These are phyloP conservation scores for Steccherinum ochraceum DNA, from an alignment of 768 basidiomycete species.

Conservation along the genomic window DNA sequence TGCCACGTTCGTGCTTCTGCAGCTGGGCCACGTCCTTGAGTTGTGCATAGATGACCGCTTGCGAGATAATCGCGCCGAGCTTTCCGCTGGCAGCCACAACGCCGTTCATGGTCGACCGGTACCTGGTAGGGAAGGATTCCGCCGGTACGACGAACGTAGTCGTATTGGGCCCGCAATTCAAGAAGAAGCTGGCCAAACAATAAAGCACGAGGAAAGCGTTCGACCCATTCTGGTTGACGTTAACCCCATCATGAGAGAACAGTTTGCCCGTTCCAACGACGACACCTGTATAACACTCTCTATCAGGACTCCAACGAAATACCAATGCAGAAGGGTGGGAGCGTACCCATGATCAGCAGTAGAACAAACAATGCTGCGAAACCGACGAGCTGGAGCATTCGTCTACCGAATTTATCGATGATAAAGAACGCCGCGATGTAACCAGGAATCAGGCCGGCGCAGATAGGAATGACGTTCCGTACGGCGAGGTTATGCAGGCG, in stretches of 20 bases:
- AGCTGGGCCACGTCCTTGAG: not conserved
- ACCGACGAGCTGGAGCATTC: conserved; percentile 76
- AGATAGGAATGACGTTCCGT: conserved; percentile 72
- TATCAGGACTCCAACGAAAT: not conserved
- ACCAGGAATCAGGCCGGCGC: conserved; percentile 77
- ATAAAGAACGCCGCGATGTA: conserved; percentile 62
- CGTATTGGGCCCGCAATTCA: conserved; percentile 80
- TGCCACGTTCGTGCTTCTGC: not conserved
- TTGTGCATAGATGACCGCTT: conserved; percentile 38
- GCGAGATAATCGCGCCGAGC: conserved; percentile 74
- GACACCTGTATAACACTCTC: not conserved
- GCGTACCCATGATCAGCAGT: conserved; percentile 64
- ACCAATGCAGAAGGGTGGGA: not conserved
- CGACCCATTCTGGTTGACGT: conserved; percentile 13
- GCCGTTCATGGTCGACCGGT: conserved; percentile 80
- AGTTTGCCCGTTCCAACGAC: not conserved
- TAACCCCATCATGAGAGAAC: not conserved
- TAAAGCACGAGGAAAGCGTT: conserved; percentile 78
- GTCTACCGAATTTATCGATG: conserved; percentile 77
- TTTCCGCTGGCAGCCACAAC: conserved; percentile 82
- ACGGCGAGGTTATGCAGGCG: conserved; percentile 45
- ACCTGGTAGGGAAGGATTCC: conserved; percentile 84
- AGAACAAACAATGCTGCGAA: conserved; percentile 61
- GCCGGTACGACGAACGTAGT: conserved; percentile 81
- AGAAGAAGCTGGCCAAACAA: conserved; percentile 86